A percentile compares a stretch with the other conserved stretches of the same genome.
These are phyloP conservation scores for Wickerhamomyces rabaulensis DNA, from an alignment of 805 yeast species.

Conservation along the genomic window DNA sequence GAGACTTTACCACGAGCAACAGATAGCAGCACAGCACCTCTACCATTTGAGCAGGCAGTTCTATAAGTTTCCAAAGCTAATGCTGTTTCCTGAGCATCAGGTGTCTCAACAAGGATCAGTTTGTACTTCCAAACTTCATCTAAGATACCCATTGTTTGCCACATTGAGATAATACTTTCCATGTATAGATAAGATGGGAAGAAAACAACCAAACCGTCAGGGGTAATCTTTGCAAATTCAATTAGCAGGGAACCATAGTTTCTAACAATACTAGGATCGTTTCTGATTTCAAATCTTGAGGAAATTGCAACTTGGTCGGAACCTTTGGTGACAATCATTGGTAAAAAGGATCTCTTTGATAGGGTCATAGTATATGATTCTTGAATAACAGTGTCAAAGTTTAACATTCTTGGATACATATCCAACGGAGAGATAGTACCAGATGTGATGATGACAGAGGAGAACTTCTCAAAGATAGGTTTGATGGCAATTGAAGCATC, in stretches of 20 bases:
- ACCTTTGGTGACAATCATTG: conserved; percentile 95
- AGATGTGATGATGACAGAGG: conserved; percentile 89
- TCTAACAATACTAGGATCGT: conserved; percentile 96
- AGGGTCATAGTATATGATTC: conserved; percentile 95
- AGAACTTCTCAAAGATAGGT: conserved; percentile 91
- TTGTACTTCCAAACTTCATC: conserved; percentile 99
- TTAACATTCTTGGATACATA: conserved; percentile 96
- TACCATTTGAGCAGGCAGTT: conserved; percentile 93
- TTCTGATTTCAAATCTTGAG: conserved; percentile 92
- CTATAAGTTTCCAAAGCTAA: conserved; percentile 92
- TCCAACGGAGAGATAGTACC: conserved; percentile 98
- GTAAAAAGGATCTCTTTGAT: conserved; percentile 86
- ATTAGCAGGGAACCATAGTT: conserved; percentile 90
- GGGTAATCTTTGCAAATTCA: conserved; percentile 92
- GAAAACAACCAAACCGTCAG: conserved; percentile 97
- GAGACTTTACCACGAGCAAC: conserved; percentile 99
- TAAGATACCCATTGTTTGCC: conserved; percentile 98
- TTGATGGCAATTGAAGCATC: conserved; percentile 98
- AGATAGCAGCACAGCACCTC: conserved; percentile 93
- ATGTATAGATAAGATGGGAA: conserved; percentile 95
- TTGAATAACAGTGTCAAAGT: conserved; percentile 88
- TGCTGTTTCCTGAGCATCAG: conserved; percentile 98
- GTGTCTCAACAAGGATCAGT: conserved; percentile 92
- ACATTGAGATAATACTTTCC: conserved; percentile 97
- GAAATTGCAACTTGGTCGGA: conserved; percentile 97